Evolutionary conservation across 208 protist genomes (phyloP), one percentile per base, ranked within the genome.

Genomic region (Trypanosoma platydactyli): DNA sequence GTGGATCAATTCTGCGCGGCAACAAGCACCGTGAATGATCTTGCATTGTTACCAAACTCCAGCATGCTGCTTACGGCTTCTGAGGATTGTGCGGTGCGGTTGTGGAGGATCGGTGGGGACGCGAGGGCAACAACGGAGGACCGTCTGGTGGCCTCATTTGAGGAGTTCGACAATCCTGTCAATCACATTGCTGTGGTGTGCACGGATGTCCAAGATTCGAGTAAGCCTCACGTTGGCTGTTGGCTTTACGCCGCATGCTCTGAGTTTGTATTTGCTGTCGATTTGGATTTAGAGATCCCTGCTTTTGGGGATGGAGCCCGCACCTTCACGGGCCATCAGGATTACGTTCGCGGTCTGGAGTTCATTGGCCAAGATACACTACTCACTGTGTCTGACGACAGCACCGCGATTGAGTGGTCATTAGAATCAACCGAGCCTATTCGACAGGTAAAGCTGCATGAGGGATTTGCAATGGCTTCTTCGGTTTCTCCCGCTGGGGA

Each of bases 141-240:
- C 4, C 83, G 89, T 11, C 71, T 95, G 25, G 64, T 95, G 18
- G 62, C 60, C 44, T 89, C 60, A 35, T 76, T 95, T 16, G 89
- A 95, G 49, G 89, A 91, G 71, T 92, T 95, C 50, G 81, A 86
- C 46, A 89, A 88, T 58, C 81, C 89, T 3, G 84, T 95, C 16
- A 92, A 92, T 63, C 86, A 95, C 50, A 73, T 95, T 50, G 84
- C 79, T 12, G 46, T 91, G 52, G 7, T 53, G 27, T 38, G 15
- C 30, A 35, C n/a, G 68, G 38, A 79, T 76, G 59, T 60, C 20
- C 22, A 65, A 29, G n/a, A 16, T 5, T 5, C 24, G 20, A 22
- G 44, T n/a, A 1, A 62, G 20, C 16, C 22, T 6, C 41, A 35
- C 12, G 3, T 38, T 5, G 41, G 27, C 22, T 68, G 44, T 41